phyloP scores from a whole-genome alignment of 805 yeast species.

The Lipomyces mesembrius region DNA sequence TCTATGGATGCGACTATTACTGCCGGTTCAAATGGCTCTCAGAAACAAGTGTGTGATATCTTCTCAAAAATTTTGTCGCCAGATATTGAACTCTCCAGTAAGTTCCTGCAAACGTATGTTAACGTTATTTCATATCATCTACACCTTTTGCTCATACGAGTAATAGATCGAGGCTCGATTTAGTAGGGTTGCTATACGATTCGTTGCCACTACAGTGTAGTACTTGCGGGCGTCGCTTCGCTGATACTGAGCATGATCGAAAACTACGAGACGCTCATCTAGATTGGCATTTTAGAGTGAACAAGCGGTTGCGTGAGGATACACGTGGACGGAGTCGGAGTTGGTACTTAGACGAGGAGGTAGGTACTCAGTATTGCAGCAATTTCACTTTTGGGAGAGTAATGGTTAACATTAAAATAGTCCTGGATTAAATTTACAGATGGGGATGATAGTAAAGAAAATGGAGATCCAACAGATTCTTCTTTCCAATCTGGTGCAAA shows the following conservation, averaged over 20 bases:
- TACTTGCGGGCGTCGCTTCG: slow-evolving; percentile 86
- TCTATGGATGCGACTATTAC: not conserved
- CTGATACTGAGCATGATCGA: slow-evolving; percentile 60
- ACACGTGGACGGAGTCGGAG: slow-evolving; percentile 66
- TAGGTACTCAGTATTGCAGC: slow-evolving; percentile 69
- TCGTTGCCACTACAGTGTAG: slow-evolving; percentile 79
- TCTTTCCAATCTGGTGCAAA: slow-evolving; percentile 24
- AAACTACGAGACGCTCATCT: slow-evolving; percentile 66
- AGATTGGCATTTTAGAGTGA: slow-evolving; percentile 96
- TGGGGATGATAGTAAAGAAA: slow-evolving; percentile 32
- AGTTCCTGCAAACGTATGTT: slow-evolving; percentile 39
- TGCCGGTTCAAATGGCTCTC: not conserved
- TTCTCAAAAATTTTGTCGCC: slow-evolving; percentile 26
- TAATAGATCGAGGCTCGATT: slow-evolving; percentile 42
- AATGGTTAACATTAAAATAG: not conserved
- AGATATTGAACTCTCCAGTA: slow-evolving; percentile 44
- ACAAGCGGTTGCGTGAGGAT: slow-evolving; percentile 67
- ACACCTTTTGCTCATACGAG: not conserved
- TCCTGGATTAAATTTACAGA: slow-evolving; percentile 38
- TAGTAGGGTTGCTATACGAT: slow-evolving; percentile 54
- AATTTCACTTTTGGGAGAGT: slow-evolving; percentile 62
- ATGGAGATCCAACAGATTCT: slow-evolving; percentile 30
- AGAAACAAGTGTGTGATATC: not conserved
- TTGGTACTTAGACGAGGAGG: slow-evolving; percentile 76
- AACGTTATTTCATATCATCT: not conserved